phyloP scores from a whole-genome alignment of 2,329 filamentous ascomycete genomes.

The Claviceps sp. region DNA sequence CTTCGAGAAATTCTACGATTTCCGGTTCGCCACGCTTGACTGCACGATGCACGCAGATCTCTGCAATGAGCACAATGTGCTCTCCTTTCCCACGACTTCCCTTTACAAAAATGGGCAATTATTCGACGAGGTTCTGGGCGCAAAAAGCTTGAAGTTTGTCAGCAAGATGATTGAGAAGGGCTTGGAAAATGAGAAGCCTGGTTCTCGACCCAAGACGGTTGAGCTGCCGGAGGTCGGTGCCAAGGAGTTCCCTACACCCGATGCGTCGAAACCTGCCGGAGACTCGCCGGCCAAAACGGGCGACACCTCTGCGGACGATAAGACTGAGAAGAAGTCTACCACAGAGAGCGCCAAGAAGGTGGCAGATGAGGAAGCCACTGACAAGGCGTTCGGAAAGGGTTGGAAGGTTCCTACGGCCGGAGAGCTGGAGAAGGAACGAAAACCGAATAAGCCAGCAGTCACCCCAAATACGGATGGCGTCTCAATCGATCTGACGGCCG shows the following conservation, averaged over 20 bases:
- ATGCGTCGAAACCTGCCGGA: slow-evolving; percentile 14
- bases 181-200: slow-evolving; percentile 67
- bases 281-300: slow-evolving; percentile 16
- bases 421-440: slow-evolving; percentile 17
- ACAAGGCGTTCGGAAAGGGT: slow-evolving; percentile 15
- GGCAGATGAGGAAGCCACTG: not conserved
- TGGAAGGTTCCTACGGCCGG: slow-evolving; percentile 19
- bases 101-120: slow-evolving; percentile 69
- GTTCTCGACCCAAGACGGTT: slow-evolving; percentile 56
- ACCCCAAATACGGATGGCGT: slow-evolving; percentile 63
- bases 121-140: slow-evolving; percentile 49
- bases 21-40: slow-evolving; percentile 76
- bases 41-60: slow-evolving; percentile 73
- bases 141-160: slow-evolving; percentile 52
- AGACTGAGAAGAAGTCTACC: slow-evolving; percentile 13
- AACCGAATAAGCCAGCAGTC: slow-evolving; percentile 34
- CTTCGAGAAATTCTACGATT: slow-evolving; percentile 76
- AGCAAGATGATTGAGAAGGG: slow-evolving; percentile 61
- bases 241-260: slow-evolving; percentile 25
- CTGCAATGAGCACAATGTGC: slow-evolving; percentile 55
- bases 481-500: slow-evolving; percentile 63
- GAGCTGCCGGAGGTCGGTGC: slow-evolving; percentile 61
- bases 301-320: slow-evolving; percentile 9
- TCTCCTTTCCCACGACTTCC: slow-evolving; percentile 61
- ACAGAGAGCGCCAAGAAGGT: slow-evolving; percentile 17